Conservation (phyloP, 371 early-diverging fungal genomes). For the Lichtheimia corymbifera region DNA sequence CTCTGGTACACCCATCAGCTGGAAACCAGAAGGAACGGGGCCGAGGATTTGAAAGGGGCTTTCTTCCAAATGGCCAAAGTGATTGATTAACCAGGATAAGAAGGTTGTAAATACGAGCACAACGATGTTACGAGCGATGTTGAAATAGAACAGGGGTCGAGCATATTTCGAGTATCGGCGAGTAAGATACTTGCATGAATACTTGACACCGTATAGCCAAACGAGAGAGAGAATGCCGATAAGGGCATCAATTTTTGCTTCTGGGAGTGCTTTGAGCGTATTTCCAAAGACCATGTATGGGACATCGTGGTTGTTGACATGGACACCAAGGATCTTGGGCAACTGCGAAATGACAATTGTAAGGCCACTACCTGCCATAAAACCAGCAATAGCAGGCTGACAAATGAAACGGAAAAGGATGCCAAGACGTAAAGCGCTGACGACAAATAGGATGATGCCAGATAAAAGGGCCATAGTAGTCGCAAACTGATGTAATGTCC, state of each 20-base stretch:
- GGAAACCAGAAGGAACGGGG: conserved; percentile 71
- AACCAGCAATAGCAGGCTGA: conserved; percentile 71
- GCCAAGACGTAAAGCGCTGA: conserved; percentile 81
- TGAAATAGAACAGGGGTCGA: conserved; percentile 50
- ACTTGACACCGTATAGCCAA: conserved; percentile 45
- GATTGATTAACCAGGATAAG: conserved; percentile 68
- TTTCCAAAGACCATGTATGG: conserved; percentile 63
- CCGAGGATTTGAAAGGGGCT: conserved; percentile 66
- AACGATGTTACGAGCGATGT: conserved; percentile 66
- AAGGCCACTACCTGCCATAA: conserved; percentile 75
- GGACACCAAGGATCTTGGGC: conserved; percentile 73
- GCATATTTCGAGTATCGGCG: conserved; percentile 35
- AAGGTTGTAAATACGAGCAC: conserved; percentile 79
- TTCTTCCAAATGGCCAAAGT: conserved; percentile 25
- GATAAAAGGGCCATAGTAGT: conserved; percentile 62
- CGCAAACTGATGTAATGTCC: conserved; percentile 38
- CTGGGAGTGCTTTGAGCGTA: conserved; percentile 45
- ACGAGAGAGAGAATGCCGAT: conserved; percentile 60
- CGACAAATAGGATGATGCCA: conserved; percentile 60
- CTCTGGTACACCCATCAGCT: conserved; percentile 55
- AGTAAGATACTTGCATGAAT: conserved; percentile 38
- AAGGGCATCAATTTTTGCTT: conserved; percentile 56
- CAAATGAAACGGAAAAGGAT: conserved; percentile 85
- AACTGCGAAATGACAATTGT: conserved; percentile 82
- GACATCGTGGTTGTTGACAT: conserved; percentile 61